A percentile compares a stretch with the other conserved stretches of the same genome.
phyloP scores from a whole-genome alignment of 2,329 filamentous ascomycete genomes.

The Penicillium sp. region DNA sequence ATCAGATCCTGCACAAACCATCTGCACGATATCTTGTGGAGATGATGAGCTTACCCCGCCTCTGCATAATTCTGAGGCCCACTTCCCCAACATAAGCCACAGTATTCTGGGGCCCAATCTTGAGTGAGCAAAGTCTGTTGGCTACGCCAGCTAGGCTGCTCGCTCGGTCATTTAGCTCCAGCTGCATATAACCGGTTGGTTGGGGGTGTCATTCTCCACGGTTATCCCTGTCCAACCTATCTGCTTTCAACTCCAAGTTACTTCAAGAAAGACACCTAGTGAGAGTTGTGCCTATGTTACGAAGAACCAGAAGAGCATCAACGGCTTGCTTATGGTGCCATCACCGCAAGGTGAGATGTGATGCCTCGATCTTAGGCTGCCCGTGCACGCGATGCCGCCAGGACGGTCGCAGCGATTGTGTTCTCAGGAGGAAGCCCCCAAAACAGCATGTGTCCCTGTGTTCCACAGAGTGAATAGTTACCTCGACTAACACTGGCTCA shows the following conservation, averaged over 20 bases:
- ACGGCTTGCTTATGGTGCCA: constrained; percentile 41
- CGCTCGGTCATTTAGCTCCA: not conserved
- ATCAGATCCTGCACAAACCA: not conserved
- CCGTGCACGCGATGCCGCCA: constrained; percentile 60
- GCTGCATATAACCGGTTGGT: not conserved
- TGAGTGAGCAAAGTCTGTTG: not conserved
- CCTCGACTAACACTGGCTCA: not conserved
- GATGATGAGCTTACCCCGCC: not conserved
- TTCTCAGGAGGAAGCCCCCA: constrained; percentile 41
- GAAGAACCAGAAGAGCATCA: constrained; percentile 35
- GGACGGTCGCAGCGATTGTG: constrained; percentile 49
- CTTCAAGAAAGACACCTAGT: not conserved
- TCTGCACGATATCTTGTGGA: not conserved
- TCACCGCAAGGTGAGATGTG: constrained; percentile 39
- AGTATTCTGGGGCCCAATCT: not conserved
- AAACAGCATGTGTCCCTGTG: constrained; percentile 18
- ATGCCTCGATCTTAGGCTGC: constrained; percentile 36
- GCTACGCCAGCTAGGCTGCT: not conserved
- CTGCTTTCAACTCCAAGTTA: too few species aligned
- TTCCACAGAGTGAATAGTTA: not conserved
- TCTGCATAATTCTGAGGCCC: not conserved
- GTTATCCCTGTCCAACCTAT: not conserved
- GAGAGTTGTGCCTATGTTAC: constrained; percentile 20
- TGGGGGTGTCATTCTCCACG: not conserved
- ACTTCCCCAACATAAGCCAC: not conserved